A percentile compares a stretch with the other conserved stretches of the same genome.
These are phyloP conservation scores for Naganishia antarctica DNA, from an alignment of 768 basidiomycete genomes.

Conservation along the genomic window DNA sequence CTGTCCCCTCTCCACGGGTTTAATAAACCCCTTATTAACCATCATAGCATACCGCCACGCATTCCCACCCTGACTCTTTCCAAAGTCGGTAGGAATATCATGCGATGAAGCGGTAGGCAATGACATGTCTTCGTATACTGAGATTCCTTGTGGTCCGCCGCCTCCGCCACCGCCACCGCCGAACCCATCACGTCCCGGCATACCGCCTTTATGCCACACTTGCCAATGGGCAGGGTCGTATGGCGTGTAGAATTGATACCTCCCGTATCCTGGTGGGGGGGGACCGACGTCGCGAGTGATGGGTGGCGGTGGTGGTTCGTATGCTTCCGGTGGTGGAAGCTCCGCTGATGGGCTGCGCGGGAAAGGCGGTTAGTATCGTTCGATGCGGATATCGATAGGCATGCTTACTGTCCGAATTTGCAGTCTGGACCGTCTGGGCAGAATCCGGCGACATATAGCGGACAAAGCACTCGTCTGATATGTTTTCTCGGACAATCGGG, in stretches of 20 bases:
- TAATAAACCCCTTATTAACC: conserved; percentile 29
- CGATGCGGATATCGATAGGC: conserved; percentile 28
- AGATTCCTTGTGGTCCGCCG: conserved; percentile 2
- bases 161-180: conserved; percentile 26
- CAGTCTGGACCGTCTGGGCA: conserved; percentile 88
- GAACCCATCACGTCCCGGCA: conserved; percentile 28
- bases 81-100: conserved; percentile 17
- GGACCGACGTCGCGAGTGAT: conserved; percentile 71
- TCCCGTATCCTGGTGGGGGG: conserved; percentile 84
- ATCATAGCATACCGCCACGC: conserved; percentile 50
- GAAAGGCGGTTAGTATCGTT: not conserved
- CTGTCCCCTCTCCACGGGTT: conserved; percentile 20
- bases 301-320: conserved; percentile 68
- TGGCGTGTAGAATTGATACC: conserved; percentile 53
- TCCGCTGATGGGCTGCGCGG: conserved; percentile 67
- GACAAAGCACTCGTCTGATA: conserved; percentile 83
- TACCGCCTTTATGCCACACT: conserved; percentile 30
- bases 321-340: conserved; percentile 65
- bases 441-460: conserved; percentile 83
- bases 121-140: conserved; percentile 8
- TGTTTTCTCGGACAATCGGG: conserved; percentile 87
- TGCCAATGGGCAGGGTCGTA: conserved; percentile 47
- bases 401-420: conserved; percentile 76
- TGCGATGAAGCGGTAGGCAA: not conserved
- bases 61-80: conserved; percentile 52